Evolutionary conservation across 148 eudicot genomes (phyloP), one percentile per base, ranked within the genome.

Genomic region (Linanthus parryae): DNA sequence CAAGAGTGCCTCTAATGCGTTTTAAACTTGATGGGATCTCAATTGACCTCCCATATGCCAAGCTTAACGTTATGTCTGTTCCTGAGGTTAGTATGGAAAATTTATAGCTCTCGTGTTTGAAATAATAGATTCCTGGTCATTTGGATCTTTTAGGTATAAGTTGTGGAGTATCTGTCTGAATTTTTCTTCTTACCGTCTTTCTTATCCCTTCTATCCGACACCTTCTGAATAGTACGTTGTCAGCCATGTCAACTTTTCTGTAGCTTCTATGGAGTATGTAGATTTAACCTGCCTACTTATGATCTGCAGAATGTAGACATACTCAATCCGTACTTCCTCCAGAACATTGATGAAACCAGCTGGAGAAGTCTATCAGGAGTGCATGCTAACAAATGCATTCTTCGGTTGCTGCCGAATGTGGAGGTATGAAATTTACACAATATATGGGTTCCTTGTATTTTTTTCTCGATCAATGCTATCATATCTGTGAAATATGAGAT

Each of bases 321-420:
- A 56, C 56, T 56, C 30, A 60, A 78, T 42, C 77, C 77, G 5
- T 59, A 40, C 20, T 67, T 67, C 34, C 37, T 63, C 54, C 41
- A 35, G 48, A 54, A 65, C 58, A 68, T 82, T 42, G 84, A 82
- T 67, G 89, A 75, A 37, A 78, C 67, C 43, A 78, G 89, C 42
- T 72, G 77, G 81, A 73, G 52, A 56, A 72, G 82, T 63, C 49
- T 82, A 53, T 82, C 84, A 43, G 84, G 79, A 43, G 79, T 82
- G 25, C 77, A 71, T 67, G 84, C 67, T 15, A 82, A 78, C 38
- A 52, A 58, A 48, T 57, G 77, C 66, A 73, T 82, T 57, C 89
- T 82, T 63, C 79, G 46, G 59, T 74, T 70, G 57, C 62, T 82
- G 19, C 84, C 89, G 9, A 63, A 75, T 52, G 19, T 75, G 36